phyloP scores from a whole-genome alignment of 2,329 filamentous ascomycete genomes.

The Beauveria rudraprayagi region DNA sequence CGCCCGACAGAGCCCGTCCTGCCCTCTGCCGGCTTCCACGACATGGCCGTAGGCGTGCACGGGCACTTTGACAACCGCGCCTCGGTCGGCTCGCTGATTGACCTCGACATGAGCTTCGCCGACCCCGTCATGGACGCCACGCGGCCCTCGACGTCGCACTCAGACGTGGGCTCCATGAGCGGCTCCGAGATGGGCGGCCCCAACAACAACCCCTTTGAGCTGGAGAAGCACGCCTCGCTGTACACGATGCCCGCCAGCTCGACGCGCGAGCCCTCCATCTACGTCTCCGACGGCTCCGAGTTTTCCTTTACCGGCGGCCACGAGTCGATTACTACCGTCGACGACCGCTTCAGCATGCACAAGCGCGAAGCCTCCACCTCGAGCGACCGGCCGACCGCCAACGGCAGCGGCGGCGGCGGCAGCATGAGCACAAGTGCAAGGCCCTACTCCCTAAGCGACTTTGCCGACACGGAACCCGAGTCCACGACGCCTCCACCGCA shows the following conservation, averaged over 20 bases:
- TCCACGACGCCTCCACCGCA: conserved; percentile 22
- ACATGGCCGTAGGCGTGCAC: conserved; percentile 30
- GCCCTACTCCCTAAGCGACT: conserved; percentile 33
- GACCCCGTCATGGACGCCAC: conserved; percentile 43
- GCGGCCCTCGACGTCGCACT: conserved; percentile 52
- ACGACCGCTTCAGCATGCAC: conserved; percentile 11
- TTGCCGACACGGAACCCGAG: conserved; percentile 33
- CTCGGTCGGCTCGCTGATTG: conserved; percentile 41
- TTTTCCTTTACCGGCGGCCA: conserved; percentile 32
- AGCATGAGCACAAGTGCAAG: conserved; percentile 11
- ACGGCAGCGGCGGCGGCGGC: conserved; percentile 1
- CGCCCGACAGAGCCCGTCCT: conserved; percentile 44
- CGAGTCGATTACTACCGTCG: conserved; percentile 9
- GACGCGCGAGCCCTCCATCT: conserved; percentile 49
- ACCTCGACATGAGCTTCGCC: conserved; percentile 47
- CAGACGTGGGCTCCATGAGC: conserved; percentile 46
- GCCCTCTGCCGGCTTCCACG: conserved; percentile 32
- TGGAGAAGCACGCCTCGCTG: conserved; percentile 54
- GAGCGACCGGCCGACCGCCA: conserved; percentile 12
- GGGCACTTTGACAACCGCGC: conserved; percentile 30
- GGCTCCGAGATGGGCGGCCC: conserved; percentile 48
- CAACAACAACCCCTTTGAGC: conserved; percentile 51
- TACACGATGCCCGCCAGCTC: conserved; percentile 33
- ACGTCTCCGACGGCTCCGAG: conserved; percentile 51
- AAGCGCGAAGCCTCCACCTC: conserved; percentile 8